Percentiles rank a stretch among this genome's conserved stretches.
Evolutionary conservation across 2,329 filamentous ascomycete genomes (phyloP).

Genomic region (Sarocladium brachiariae): DNA sequence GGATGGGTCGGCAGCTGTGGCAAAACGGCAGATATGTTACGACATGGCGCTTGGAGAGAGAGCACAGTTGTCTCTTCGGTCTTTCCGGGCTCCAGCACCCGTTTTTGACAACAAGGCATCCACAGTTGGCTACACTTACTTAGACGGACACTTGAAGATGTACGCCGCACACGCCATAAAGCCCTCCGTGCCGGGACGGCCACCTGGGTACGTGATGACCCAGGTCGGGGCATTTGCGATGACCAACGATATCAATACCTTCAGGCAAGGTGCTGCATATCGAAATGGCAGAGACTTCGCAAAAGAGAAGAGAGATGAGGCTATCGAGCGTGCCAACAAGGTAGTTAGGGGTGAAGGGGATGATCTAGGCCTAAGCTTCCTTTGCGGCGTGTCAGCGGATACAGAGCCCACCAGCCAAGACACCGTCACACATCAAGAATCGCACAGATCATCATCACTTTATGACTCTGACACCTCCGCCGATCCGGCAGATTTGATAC

Average conservation of each 20-base stretch:
- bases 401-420: background rate
- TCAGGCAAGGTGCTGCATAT: conserved; percentile 29
- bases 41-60: background rate
- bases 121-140: conserved; percentile 28
- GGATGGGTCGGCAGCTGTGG: conserved; percentile 19
- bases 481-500: background rate
- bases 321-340: conserved; percentile 16
- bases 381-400: background rate
- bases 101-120: conserved; percentile 32
- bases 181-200: conserved; percentile 21
- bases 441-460: background rate
- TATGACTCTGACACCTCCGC: background rate
- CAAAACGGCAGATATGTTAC: background rate
- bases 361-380: background rate
- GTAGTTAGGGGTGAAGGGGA: background rate
- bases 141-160: conserved; percentile 26
- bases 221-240: conserved; percentile 20
- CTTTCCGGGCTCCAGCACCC: conserved; percentile 14
- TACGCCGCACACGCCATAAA: conserved; percentile 27
- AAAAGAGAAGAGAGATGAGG: conserved; percentile 24
- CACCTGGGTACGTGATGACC: conserved; percentile 32
- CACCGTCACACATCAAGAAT: background rate
- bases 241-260: conserved; percentile 20
- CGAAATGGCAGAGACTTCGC: conserved; percentile 22
- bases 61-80: background rate